phyloP scores from a whole-genome alignment of 2,329 filamentous ascomycete genomes.

The Penicillium rolfsii region DNA sequence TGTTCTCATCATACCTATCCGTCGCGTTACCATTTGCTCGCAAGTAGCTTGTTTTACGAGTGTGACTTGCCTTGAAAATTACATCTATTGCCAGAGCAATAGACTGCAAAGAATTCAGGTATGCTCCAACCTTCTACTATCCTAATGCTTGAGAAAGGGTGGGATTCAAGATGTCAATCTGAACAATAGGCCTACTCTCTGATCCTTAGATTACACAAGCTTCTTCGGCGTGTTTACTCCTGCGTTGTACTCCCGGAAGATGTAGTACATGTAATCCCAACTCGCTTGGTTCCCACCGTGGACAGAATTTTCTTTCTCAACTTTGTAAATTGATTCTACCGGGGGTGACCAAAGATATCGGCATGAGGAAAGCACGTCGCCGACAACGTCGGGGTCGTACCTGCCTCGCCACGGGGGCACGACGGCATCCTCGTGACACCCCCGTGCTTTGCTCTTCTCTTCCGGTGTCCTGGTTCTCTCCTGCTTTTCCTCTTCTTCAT shows the following conservation, averaged over 20 bases:
- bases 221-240: neutral
- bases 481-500: conserved; percentile 5
- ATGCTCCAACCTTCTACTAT: neutral
- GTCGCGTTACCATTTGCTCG: neutral
- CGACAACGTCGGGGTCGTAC: neutral
- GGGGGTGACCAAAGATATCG: neutral
- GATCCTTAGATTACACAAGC: neutral
- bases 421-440: neutral
- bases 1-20: neutral
- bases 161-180: neutral
- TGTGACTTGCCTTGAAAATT: no score
- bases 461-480: conserved; percentile 1
- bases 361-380: neutral
- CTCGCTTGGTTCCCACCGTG: neutral
- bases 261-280: neutral
- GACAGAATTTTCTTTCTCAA: neutral
- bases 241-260: neutral
- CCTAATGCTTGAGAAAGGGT: neutral
- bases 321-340: neutral
- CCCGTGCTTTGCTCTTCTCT: conserved; percentile 5
- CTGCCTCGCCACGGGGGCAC: neutral
- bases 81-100: neutral
- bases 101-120: no score
- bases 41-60: neutral
- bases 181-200: neutral